A percentile compares a stretch with the other conserved stretches of the same genome.
Conservation (phyloP, 441 rosid species). For the Macaranga tanarius region DNA sequence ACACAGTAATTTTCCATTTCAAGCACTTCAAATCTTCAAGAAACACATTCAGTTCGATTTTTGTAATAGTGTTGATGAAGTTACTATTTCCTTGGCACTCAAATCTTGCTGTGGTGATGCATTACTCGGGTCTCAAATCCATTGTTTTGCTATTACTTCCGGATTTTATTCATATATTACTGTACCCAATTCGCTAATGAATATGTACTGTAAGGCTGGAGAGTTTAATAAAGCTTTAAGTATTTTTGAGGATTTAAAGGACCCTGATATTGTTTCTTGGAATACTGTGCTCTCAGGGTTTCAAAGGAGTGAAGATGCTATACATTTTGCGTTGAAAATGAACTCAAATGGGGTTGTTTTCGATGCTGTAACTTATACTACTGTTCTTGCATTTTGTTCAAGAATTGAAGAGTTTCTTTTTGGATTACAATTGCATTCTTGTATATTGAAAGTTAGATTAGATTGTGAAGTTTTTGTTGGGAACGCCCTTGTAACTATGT, state of each 20-base stretch:
- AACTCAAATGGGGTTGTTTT: constrained; percentile 46
- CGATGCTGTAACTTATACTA: constrained; percentile 65
- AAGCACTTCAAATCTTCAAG: constrained; percentile 43
- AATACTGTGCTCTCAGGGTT: constrained; percentile 81
- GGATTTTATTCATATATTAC: constrained; percentile 49
- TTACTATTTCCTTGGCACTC: constrained; percentile 53
- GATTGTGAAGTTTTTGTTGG: constrained; percentile 60
- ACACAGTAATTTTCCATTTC: constrained; percentile 35
- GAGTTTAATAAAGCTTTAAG: constrained; percentile 45
- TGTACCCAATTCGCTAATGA: constrained; percentile 68
- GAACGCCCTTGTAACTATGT: constrained; percentile 72
- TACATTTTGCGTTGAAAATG: constrained; percentile 57
- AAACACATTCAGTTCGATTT: constrained; percentile 36
- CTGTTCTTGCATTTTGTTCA: constrained; percentile 59
- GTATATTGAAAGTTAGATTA: constrained; percentile 51
- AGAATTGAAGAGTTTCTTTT: constrained; percentile 52
- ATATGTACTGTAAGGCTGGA: constrained; percentile 60
- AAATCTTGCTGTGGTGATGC: constrained; percentile 59
- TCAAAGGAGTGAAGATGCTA: constrained; percentile 47
- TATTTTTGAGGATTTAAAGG: constrained; percentile 54
- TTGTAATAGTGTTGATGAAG: constrained; percentile 40
- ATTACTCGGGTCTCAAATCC: constrained; percentile 57
- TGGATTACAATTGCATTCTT: constrained; percentile 69
- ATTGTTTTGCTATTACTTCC: constrained; percentile 57
- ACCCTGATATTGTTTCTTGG: constrained; percentile 82